Percentiles rank a stretch among this genome's conserved stretches.
phyloP scores from a whole-genome alignment of 192 early-diverging fungal species.

The Mortierella antarctica region DNA sequence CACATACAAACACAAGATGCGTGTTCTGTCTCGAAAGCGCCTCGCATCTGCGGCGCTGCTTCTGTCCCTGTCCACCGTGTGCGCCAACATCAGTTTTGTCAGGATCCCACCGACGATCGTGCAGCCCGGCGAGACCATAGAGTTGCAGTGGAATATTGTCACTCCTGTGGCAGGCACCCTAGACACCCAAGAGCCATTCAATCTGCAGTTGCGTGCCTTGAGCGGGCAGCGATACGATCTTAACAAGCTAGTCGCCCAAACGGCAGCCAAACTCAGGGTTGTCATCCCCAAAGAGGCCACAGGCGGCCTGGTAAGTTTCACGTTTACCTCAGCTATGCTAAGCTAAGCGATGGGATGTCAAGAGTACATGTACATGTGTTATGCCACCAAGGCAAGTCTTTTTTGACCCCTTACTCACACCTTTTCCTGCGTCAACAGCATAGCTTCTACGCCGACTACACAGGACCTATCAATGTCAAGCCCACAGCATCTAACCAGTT shows the following conservation, averaged over 20 bases:
- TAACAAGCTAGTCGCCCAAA: neutral
- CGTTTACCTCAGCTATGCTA: neutral
- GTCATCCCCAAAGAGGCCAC: slow-evolving; percentile 20
- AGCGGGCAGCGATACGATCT: slow-evolving; percentile 25
- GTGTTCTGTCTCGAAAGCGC: neutral
- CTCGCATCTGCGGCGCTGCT: slow-evolving; percentile 4
- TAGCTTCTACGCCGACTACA: slow-evolving; percentile 22
- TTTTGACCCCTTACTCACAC: neutral
- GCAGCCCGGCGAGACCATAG: slow-evolving; percentile 23
- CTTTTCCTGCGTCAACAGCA: slow-evolving; percentile 12
- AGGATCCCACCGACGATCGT: neutral
- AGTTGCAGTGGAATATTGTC: slow-evolving; percentile 12
- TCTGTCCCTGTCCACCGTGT: neutral
- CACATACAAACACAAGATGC: neutral
- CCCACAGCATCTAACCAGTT: slow-evolving; percentile 24
- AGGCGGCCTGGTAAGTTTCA: slow-evolving; percentile 24
- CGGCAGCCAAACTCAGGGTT: neutral
- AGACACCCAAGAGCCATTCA: slow-evolving; percentile 15
- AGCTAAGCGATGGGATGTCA: neutral
- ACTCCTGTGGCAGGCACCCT: neutral
- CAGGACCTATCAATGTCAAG: neutral
- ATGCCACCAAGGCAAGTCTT: neutral
- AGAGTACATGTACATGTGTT: too few species aligned
- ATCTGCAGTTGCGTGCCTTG: slow-evolving; percentile 26
- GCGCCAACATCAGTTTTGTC: slow-evolving; percentile 27